A percentile compares a stretch with the other conserved stretches of the same genome.
phyloP scores from a whole-genome alignment of 192 early-diverging fungal genomes.

The Mortierella alpina region DNA sequence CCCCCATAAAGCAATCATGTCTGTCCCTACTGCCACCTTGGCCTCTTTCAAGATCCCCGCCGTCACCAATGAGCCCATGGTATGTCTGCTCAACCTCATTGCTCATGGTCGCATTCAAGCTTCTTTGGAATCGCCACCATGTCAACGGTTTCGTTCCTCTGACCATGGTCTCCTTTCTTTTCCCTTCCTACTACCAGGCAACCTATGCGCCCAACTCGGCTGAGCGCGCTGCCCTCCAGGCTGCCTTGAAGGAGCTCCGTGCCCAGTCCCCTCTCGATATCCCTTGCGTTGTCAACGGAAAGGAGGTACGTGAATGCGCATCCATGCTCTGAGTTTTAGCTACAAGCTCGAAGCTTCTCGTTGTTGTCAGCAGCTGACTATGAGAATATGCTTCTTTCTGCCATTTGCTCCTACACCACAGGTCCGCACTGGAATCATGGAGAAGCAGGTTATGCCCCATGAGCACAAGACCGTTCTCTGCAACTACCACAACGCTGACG shows the following conservation, averaged over 20 bases:
- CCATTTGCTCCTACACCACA: no score
- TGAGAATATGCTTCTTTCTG: background rate
- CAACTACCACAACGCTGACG: constrained; percentile 87
- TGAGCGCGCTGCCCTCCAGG: constrained; percentile 79
- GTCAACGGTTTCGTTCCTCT: background rate
- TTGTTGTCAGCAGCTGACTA: background rate
- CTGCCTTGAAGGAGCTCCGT: constrained; percentile 82
- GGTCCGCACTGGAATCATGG: constrained; percentile 69
- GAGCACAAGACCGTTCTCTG: constrained; percentile 84
- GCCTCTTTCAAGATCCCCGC: constrained; percentile 85
- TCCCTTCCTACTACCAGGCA: constrained; percentile 45
- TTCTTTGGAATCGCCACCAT: background rate
- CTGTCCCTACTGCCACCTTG: constrained; percentile 68
- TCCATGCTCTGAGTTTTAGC: background rate
- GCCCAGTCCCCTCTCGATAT: constrained; percentile 76
- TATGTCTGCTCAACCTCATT: constrained; percentile 24
- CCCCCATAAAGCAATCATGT: constrained; percentile 30
- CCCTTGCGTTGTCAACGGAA: constrained; percentile 87
- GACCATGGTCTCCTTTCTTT: constrained; percentile 5
- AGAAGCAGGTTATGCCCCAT: constrained; percentile 84
- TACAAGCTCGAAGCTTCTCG: background rate
- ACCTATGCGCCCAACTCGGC: constrained; percentile 80
- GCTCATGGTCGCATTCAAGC: background rate
- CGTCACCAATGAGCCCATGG: constrained; percentile 90
- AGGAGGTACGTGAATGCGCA: constrained; percentile 65